Conservation (phyloP, 1,284 basidiomycete species). For the Gymnopus androsaceus region DNA sequence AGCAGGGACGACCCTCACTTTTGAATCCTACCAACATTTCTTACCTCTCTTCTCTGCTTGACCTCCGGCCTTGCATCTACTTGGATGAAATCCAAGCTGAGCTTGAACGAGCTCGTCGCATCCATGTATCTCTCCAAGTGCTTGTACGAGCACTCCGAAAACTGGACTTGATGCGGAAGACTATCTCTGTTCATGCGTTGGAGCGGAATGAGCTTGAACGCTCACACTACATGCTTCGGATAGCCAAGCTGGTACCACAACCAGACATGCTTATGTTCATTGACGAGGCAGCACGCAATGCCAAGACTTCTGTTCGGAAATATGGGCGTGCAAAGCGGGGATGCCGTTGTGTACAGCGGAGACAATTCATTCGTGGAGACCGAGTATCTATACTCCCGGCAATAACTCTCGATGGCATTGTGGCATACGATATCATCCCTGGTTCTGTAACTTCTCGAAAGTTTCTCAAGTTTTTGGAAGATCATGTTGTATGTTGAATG, state of each 20-base stretch:
- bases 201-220: conserved; percentile 24
- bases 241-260: conserved; percentile 21
- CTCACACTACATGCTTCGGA: conserved; percentile 28
- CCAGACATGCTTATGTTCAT: conserved; percentile 28
- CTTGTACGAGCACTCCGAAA: too few species aligned
- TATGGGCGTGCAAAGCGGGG: conserved; percentile 27
- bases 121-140: too few species aligned
- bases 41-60: too few species aligned
- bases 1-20: too few species aligned
- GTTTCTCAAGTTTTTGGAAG: conserved; percentile 25
- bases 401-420: conserved; percentile 27
- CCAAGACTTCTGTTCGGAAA: conserved; percentile 16
- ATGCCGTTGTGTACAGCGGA: conserved; percentile 17
- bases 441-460: conserved; percentile 24
- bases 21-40: too few species aligned
- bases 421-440: conserved; percentile 29
- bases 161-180: too few species aligned
- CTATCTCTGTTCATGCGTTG: conserved; percentile 17
- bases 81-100: too few species aligned
- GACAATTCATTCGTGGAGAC: conserved; percentile 22
- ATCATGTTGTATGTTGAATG: conserved; percentile 22
- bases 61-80: too few species aligned
- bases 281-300: conserved; percentile 29
- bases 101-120: too few species aligned
- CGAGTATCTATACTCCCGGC: conserved; percentile 25